Percentiles rank a stretch among this genome's conserved stretches.
Conservation (phyloP, 2,329 filamentous ascomycete species). For the Aspergillus neoniger region DNA sequence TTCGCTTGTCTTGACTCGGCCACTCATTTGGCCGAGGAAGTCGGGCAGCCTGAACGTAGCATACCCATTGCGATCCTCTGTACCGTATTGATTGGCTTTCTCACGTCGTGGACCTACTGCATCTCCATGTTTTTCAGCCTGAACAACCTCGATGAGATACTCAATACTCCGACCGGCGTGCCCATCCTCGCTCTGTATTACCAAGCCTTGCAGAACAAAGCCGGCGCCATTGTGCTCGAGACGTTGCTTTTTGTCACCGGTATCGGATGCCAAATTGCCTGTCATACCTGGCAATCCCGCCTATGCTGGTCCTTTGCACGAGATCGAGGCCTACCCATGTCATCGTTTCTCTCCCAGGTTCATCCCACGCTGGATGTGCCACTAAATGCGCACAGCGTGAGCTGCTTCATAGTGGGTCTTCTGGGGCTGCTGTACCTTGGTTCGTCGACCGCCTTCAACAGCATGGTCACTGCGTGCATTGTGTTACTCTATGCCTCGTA, state of each 20-base stretch:
- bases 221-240: constrained; percentile 50
- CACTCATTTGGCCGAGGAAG: constrained; percentile 55
- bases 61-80: constrained; percentile 55
- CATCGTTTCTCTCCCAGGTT: constrained; percentile 44
- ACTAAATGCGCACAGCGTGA: constrained; percentile 46
- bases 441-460: constrained; percentile 45
- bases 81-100: constrained; percentile 52
- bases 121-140: constrained; percentile 55
- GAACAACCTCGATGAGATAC: constrained; percentile 45
- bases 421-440: constrained; percentile 52
- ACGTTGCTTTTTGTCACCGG: constrained; percentile 50
- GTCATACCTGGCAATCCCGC: constrained; percentile 53
- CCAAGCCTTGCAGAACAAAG: constrained; percentile 44
- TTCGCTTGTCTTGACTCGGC: constrained; percentile 55
- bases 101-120: constrained; percentile 52
- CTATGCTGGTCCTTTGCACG: constrained; percentile 57
- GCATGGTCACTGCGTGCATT: constrained; percentile 49
- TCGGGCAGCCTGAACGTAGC: constrained; percentile 49
- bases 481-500: constrained; percentile 52
- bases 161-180: constrained; percentile 46
- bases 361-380: constrained; percentile 47
- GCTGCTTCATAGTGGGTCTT: constrained; percentile 48
- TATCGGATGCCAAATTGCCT: constrained; percentile 48
- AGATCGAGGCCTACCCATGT: constrained; percentile 52
- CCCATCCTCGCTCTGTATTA: constrained; percentile 53